These are phyloP conservation scores for Parascedosporium putredinis DNA, from an alignment of 2,329 filamentous ascomycete species.

Conservation along the genomic window DNA sequence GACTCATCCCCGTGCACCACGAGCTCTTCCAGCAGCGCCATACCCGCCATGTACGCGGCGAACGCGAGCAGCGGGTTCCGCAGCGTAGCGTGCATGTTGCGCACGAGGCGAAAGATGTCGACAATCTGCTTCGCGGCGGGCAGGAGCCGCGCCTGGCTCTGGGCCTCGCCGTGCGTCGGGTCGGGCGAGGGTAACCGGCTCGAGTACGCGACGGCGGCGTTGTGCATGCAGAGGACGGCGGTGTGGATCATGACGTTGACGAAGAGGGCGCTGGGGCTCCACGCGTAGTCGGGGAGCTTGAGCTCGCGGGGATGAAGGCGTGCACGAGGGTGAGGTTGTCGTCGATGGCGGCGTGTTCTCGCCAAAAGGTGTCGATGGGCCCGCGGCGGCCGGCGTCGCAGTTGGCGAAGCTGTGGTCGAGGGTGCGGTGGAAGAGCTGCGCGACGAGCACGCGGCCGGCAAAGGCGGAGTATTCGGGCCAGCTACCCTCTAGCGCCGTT, in stretches of 20 bases:
- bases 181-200: no score
- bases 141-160: slow-evolving; percentile 63
- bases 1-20: no score
- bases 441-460: slow-evolving; percentile 64
- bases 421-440: slow-evolving; percentile 69
- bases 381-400: slow-evolving; percentile 62
- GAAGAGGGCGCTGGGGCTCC: slow-evolving; percentile 66
- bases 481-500: slow-evolving; percentile 50
- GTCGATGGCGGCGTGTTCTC: slow-evolving; percentile 71
- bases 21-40: not conserved
- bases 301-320: slow-evolving; percentile 69
- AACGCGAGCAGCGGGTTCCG: not conserved
- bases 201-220: slow-evolving; percentile 76
- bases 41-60: not conserved
- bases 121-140: slow-evolving; percentile 78
- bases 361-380: slow-evolving; percentile 72
- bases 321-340: slow-evolving; percentile 69
- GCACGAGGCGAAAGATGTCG: slow-evolving; percentile 70
- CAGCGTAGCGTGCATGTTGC: slow-evolving; percentile 34
- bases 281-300: slow-evolving; percentile 57
- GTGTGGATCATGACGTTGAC: slow-evolving; percentile 84
- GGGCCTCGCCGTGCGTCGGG: slow-evolving; percentile 54
- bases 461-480: slow-evolving; percentile 52
- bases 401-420: slow-evolving; percentile 68
- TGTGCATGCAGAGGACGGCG: slow-evolving; percentile 77